Conservation (phyloP, 352 stramenopile species). For the Pythium phragmiticola region DNA sequence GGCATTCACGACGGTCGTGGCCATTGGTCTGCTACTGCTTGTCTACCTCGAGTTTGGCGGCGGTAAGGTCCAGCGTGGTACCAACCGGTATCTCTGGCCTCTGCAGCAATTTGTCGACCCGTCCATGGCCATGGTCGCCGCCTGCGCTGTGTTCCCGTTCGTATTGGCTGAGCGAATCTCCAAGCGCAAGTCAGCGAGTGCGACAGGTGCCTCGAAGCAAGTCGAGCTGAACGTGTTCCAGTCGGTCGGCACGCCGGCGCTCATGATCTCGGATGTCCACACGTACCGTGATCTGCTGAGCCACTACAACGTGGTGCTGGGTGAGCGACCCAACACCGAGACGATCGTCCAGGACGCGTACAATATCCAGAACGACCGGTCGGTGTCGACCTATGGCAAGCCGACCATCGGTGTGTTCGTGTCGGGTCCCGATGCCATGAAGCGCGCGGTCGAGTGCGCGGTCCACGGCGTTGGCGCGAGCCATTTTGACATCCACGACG, state of each 20-base stretch:
- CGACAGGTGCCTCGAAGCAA: neutral
- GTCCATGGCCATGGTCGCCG: slow-evolving; percentile 8
- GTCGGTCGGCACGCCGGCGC: neutral
- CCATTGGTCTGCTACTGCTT: slow-evolving; percentile 2
- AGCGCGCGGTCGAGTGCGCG: slow-evolving; percentile 21
- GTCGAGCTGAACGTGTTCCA: slow-evolving; percentile 10
- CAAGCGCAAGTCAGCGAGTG: slow-evolving; percentile 4
- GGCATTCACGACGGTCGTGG: slow-evolving; percentile 2
- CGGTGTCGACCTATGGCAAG: slow-evolving; percentile 4
- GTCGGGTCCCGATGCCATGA: slow-evolving; percentile 24
- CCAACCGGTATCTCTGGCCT: slow-evolving; percentile 18
- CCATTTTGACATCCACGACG: slow-evolving; percentile 26
- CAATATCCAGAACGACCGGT: slow-evolving; percentile 6
- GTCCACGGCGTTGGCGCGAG: slow-evolving; percentile 13
- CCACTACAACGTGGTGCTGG: slow-evolving; percentile 16
- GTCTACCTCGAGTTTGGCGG: slow-evolving; percentile 26
- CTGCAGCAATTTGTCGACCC: slow-evolving; percentile 28
- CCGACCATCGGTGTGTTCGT: slow-evolving; percentile 26
- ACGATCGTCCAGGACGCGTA: neutral
- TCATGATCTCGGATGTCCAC: slow-evolving; percentile 2
- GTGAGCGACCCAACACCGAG: slow-evolving; percentile 16
- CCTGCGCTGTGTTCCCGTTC: slow-evolving; percentile 4
- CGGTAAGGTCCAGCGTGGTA: slow-evolving; percentile 18
- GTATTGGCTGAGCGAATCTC: slow-evolving; percentile 9
- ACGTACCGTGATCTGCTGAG: slow-evolving; percentile 24